These are phyloP conservation scores for Yamadazyma siamensis DNA, from an alignment of 1,139 yeast species.

Conservation along the genomic window DNA sequence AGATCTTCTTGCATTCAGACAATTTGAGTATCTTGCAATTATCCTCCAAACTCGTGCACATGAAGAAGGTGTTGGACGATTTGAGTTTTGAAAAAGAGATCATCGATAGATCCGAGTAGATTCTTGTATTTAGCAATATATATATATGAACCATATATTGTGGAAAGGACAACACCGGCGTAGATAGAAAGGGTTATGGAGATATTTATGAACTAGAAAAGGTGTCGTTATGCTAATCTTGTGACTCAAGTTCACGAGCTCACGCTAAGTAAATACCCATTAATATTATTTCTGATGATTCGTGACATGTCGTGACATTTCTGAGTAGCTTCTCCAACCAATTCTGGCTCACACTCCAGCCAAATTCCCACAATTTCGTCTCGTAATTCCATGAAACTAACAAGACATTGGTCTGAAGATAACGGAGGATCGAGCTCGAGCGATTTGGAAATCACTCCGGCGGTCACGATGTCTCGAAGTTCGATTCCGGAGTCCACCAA, in stretches of 20 bases:
- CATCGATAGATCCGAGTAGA: slow-evolving; percentile 6
- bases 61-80: slow-evolving; percentile 42
- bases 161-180: slow-evolving; percentile 2
- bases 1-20: slow-evolving; percentile 36
- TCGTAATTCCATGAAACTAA: slow-evolving; percentile 51
- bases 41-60: slow-evolving; percentile 39
- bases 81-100: slow-evolving; percentile 25
- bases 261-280: slow-evolving; percentile 18
- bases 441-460: slow-evolving; percentile 49
- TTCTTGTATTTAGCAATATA: slow-evolving; percentile 1
- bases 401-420: slow-evolving; percentile 33
- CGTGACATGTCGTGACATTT: slow-evolving; percentile 43
- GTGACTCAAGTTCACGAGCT: neutral
- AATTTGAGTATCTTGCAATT: slow-evolving; percentile 32
- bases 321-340: slow-evolving; percentile 26
- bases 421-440: slow-evolving; percentile 16
- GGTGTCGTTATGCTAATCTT: no score
- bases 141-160: no score
- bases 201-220: no score
- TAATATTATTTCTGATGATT: slow-evolving; percentile 44
- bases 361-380: slow-evolving; percentile 56
- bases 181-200: neutral
- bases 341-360: slow-evolving; percentile 41
- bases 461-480: slow-evolving; percentile 70
- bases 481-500: slow-evolving; percentile 83